These are phyloP conservation scores for Cordyceps cicadae DNA, from an alignment of 2,329 filamentous ascomycete species.

Conservation along the genomic window DNA sequence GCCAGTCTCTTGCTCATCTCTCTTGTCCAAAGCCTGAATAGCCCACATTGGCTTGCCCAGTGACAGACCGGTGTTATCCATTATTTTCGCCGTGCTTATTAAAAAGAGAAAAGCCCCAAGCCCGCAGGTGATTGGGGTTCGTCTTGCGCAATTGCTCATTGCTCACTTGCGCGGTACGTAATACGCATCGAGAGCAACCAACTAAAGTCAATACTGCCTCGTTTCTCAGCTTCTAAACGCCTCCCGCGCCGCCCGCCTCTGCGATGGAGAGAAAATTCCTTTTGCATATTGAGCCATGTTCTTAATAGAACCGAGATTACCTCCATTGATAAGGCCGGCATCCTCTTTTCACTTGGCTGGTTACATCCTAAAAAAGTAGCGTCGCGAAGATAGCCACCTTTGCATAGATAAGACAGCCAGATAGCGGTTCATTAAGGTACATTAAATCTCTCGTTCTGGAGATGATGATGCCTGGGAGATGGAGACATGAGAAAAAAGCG, in stretches of 20 bases:
- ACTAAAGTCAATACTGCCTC: not conserved
- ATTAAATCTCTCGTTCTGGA: slow-evolving; percentile 10
- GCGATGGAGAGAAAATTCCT: not conserved
- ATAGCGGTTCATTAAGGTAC: slow-evolving; percentile 10
- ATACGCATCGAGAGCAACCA: not conserved
- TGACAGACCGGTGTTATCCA: not conserved
- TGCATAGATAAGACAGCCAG: slow-evolving; percentile 10
- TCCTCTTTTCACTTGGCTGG: not conserved
- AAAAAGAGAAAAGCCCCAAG: not conserved
- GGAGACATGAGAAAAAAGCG: not conserved
- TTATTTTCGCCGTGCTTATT: not conserved
- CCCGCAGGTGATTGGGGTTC: not conserved
- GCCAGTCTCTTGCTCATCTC: not conserved
- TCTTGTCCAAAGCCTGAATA: not conserved
- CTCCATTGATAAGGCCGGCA: slow-evolving; percentile 1
- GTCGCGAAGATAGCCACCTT: slow-evolving; percentile 7
- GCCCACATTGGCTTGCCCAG: not conserved
- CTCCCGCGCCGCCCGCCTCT: not conserved
- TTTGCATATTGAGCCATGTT: not conserved
- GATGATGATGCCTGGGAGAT: not conserved
- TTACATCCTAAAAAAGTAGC: not conserved
- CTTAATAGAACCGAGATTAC: not conserved
- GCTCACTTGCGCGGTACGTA: slow-evolving; percentile 3
- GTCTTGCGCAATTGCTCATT: slow-evolving; percentile 7
- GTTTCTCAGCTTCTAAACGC: not conserved